These are phyloP conservation scores for Pichia sp. DNA, from an alignment of 1,139 yeast species.

Conservation along the genomic window DNA sequence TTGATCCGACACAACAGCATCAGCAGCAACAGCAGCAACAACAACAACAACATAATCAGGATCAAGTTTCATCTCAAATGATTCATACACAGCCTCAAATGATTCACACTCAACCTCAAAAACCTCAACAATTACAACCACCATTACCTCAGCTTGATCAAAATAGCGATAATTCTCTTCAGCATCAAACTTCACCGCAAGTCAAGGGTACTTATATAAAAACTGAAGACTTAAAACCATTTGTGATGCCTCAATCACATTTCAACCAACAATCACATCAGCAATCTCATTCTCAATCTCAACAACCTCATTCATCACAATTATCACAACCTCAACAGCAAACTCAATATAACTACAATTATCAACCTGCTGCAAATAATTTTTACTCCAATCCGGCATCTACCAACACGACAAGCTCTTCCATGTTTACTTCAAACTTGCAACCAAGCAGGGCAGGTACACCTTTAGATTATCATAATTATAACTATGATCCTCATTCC, in stretches of 20 bases:
- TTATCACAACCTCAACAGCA: neutral
- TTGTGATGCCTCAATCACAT: neutral
- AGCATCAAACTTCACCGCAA: neutral
- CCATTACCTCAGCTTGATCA: too few species aligned
- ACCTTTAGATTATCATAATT: slow-evolving; percentile 6
- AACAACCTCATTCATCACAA: neutral
- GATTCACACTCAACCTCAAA: neutral
- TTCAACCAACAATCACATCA: too few species aligned
- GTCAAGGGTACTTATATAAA: neutral
- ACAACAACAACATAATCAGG: slow-evolving; percentile 6
- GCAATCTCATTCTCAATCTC: neutral
- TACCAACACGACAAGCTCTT: neutral
- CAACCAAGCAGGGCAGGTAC: slow-evolving; percentile 9
- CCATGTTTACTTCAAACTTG: slow-evolving; percentile 7
- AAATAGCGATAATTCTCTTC: too few species aligned
- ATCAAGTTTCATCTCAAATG: slow-evolving; percentile 1
- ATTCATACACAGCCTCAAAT: neutral
- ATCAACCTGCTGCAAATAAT: slow-evolving; percentile 1
- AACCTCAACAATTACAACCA: slow-evolving; percentile 7
- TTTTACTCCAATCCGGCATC: neutral
- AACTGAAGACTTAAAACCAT: neutral
- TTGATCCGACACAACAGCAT: slow-evolving; percentile 1
- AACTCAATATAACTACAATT: neutral
- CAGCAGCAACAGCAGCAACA: slow-evolving; percentile 13
- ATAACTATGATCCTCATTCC: slow-evolving; percentile 1